Conservation (phyloP, 148 eudicot genomes). For the Persicaria maculosa region DNA sequence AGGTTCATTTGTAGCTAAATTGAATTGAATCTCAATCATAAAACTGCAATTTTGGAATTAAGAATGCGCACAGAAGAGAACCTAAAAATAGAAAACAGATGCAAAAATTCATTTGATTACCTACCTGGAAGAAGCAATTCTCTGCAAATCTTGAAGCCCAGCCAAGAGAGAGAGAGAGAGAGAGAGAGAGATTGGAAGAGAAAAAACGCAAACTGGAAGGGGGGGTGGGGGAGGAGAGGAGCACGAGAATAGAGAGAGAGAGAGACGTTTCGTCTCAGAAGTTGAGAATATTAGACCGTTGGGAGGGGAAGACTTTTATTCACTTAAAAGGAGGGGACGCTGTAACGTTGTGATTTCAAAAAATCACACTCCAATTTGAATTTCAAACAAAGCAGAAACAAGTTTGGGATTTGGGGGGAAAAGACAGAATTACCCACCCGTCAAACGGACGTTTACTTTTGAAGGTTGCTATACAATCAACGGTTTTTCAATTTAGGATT, state of each 20-base stretch:
- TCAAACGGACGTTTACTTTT: background rate
- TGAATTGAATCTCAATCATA: constrained; percentile 4
- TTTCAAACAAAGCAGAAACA: background rate
- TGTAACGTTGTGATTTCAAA: constrained; percentile 4
- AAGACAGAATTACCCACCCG: background rate
- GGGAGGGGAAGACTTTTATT: background rate
- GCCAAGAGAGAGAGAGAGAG: background rate
- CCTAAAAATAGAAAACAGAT: background rate
- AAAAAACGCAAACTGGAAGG: constrained; percentile 6
- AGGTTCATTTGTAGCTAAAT: background rate
- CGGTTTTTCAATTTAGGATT: background rate
- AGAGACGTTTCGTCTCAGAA: background rate
- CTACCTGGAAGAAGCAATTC: constrained; percentile 5
- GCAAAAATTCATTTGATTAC: background rate
- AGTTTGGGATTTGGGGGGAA: background rate
- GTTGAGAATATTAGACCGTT: constrained; percentile 8
- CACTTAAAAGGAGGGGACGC: background rate
- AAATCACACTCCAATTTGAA: background rate
- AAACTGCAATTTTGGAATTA: background rate
- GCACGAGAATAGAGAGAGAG: background rate
- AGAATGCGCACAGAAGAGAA: background rate
- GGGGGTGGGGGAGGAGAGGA: background rate
- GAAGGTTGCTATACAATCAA: background rate
- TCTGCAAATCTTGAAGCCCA: background rate
- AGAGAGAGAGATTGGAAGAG: background rate